These are phyloP conservation scores for Boletellus sp. DNA, from an alignment of 768 basidiomycete species.

Conservation along the genomic window DNA sequence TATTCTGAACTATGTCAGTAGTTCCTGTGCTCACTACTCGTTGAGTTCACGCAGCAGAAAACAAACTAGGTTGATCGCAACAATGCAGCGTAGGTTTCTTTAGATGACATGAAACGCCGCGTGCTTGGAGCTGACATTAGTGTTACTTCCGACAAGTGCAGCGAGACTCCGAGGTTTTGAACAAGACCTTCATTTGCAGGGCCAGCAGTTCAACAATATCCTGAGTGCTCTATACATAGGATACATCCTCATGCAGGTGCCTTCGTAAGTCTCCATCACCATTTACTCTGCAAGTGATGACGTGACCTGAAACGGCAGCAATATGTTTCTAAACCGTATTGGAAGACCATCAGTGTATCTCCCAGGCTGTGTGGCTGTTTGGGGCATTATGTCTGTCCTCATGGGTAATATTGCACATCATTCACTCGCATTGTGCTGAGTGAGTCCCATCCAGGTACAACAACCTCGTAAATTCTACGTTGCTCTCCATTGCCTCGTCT, in stretches of 20 bases:
- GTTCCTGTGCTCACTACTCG: not conserved
- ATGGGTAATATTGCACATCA: constrained; percentile 38
- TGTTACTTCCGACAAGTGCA: constrained; percentile 43
- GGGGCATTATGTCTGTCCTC: constrained; percentile 59
- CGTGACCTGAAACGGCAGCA: constrained; percentile 38
- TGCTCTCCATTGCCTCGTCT: not conserved
- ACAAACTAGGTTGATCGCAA: constrained; percentile 60
- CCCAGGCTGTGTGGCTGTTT: constrained; percentile 62
- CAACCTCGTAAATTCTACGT: constrained; percentile 31
- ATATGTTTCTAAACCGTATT: constrained; percentile 65
- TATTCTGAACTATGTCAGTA: constrained; percentile 34
- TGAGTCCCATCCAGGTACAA: constrained; percentile 33
- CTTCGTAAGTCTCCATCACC: constrained; percentile 47
- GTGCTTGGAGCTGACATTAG: not conserved
- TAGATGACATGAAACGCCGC: not conserved
- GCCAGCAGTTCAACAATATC: constrained; percentile 61
- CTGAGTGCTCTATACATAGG: constrained; percentile 68
- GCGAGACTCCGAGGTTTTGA: constrained; percentile 73
- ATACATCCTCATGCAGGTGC: constrained; percentile 78
- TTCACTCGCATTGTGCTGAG: not conserved
- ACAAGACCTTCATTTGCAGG: constrained; percentile 58
- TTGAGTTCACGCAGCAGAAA: not conserved
- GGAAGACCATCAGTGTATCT: constrained; percentile 69
- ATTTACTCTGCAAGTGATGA: not conserved
- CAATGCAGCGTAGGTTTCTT: constrained; percentile 54